phyloP scores from a whole-genome alignment of 2,329 filamentous ascomycete genomes.

The Colletotrichum camelliae region DNA sequence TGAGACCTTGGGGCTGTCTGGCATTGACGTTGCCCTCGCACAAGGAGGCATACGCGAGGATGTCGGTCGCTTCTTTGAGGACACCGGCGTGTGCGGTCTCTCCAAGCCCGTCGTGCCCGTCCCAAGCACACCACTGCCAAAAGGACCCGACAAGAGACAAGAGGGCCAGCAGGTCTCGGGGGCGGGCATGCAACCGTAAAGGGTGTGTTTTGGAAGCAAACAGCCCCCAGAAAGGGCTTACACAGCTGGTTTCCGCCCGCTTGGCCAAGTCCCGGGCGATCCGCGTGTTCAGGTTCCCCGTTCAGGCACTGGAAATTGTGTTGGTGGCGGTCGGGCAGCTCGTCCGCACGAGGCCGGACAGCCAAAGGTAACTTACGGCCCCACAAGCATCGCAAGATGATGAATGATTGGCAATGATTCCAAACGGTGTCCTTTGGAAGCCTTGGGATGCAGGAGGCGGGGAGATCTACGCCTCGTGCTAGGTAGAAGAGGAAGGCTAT shows the following conservation, averaged over 20 bases:
- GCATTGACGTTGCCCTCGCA: not conserved
- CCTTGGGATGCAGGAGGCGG: not conserved
- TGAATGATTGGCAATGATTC: not conserved
- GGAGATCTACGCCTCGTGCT: not conserved
- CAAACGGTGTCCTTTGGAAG: not conserved
- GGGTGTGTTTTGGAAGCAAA: not conserved
- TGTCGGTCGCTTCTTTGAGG: not conserved
- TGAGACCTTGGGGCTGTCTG: slow-evolving; percentile 4
- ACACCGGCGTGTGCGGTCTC: not conserved
- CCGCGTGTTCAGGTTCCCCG: not conserved
- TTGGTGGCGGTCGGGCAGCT: not conserved
- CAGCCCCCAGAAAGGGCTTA: not conserved
- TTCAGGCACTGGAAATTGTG: not conserved
- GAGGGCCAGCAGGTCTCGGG: not conserved
- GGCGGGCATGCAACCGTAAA: not conserved
- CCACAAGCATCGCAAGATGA: not conserved
- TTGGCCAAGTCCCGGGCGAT: not conserved
- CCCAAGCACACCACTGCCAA: not conserved
- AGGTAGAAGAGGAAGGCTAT: not conserved
- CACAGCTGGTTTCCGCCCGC: not conserved
- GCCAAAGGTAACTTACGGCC: not conserved
- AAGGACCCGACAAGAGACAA: not conserved
- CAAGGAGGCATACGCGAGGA: not conserved
- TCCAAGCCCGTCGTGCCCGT: not conserved
- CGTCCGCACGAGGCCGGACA: not conserved